phyloP scores from a whole-genome alignment of 1,284 basidiomycete genomes.

The Irpex sp. region DNA sequence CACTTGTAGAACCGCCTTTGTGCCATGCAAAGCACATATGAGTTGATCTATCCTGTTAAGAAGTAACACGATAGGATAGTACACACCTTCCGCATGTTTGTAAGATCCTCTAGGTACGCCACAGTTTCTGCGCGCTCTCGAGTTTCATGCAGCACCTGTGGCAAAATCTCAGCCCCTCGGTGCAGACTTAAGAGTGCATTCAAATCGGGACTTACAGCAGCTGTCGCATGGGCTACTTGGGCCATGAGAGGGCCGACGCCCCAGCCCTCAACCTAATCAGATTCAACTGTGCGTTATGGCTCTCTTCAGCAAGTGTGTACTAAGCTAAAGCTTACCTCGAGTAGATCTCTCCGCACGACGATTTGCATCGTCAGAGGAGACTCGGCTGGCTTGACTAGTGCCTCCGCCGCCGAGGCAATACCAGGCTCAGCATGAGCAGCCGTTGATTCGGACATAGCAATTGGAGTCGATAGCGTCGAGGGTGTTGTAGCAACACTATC shows the following conservation, averaged over 20 bases:
- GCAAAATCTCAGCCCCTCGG: background rate
- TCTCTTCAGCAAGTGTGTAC: slow-evolving; percentile 7
- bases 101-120: slow-evolving; percentile 47
- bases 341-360: slow-evolving; percentile 51
- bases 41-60: background rate
- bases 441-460: background rate
- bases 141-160: slow-evolving; percentile 49
- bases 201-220: slow-evolving; percentile 42
- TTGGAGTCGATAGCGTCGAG: background rate
- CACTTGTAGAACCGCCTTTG: slow-evolving; percentile 51
- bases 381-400: background rate
- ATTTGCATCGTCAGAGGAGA: slow-evolving; percentile 53
- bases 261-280: slow-evolving; percentile 51
- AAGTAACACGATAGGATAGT: background rate
- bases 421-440: background rate
- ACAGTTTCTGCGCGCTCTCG: slow-evolving; percentile 46
- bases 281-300: background rate
- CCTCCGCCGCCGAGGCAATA: background rate
- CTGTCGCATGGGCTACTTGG: slow-evolving; percentile 60
- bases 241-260: slow-evolving; percentile 64
- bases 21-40: too few species aligned
- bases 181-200: background rate
- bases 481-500: background rate
- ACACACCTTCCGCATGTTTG: slow-evolving; percentile 48
- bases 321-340: slow-evolving; percentile 38